A percentile compares a stretch with the other conserved stretches of the same genome.
These are phyloP conservation scores for Syzygium jambos DNA, from an alignment of 345 rosid genomes.

Conservation along the genomic window DNA sequence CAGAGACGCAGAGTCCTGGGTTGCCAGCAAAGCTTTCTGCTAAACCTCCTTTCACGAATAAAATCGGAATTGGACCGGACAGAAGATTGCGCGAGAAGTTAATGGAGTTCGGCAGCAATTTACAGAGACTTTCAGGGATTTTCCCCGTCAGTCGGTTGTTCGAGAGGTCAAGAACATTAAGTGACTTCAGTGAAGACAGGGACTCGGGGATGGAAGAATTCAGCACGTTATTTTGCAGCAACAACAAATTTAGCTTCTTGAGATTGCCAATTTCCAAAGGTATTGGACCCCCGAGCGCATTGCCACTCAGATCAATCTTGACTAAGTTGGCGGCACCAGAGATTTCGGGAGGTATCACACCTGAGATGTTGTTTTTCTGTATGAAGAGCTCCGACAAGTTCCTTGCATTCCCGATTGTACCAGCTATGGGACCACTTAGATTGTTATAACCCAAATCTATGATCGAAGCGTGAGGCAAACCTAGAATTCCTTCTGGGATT, in stretches of 20 bases:
- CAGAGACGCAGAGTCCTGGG: conserved; percentile 71
- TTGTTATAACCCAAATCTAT: conserved; percentile 67
- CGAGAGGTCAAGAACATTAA: conserved; percentile 86
- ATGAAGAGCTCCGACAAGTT: conserved; percentile 82
- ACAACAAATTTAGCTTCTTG: conserved; percentile 57
- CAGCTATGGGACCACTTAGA: conserved; percentile 58
- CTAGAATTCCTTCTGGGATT: conserved; percentile 50
- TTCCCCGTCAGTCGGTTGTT: conserved; percentile 59
- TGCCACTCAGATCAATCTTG: conserved; percentile 84
- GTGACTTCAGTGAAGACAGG: conserved; percentile 56
- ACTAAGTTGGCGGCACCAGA: conserved; percentile 62
- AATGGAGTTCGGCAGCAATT: conserved; percentile 63
- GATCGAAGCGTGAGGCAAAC: conserved; percentile 81
- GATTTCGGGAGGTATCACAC: conserved; percentile 58
- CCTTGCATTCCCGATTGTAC: conserved; percentile 39
- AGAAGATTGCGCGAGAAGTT: conserved; percentile 73
- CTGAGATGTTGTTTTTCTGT: conserved; percentile 64
- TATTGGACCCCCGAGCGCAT: conserved; percentile 62
- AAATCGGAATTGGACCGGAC: conserved; percentile 75
- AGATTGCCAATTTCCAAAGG: conserved; percentile 71
- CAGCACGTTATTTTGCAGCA: conserved; percentile 60
- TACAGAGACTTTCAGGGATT: conserved; percentile 58
- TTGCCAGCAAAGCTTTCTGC: conserved; percentile 79
- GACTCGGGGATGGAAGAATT: conserved; percentile 60
- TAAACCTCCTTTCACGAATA: conserved; percentile 61